These are phyloP conservation scores for Blastobotrys aristatus DNA, from an alignment of 1,139 yeast species.

Conservation along the genomic window DNA sequence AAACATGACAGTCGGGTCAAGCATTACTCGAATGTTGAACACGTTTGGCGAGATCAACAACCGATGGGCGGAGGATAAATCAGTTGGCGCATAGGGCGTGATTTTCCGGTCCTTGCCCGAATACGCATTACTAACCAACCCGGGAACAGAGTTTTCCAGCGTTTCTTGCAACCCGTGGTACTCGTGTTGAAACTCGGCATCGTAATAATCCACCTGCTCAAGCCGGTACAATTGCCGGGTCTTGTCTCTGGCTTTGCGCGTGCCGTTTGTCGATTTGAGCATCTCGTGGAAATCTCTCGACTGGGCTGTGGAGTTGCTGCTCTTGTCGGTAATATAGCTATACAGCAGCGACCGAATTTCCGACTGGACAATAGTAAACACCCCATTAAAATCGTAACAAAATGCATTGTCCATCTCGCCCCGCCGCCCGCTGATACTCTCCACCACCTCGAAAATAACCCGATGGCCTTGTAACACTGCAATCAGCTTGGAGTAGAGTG, in stretches of 20 bases:
- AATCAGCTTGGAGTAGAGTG: slow-evolving; percentile 57
- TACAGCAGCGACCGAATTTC: slow-evolving; percentile 55
- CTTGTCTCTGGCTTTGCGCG: slow-evolving; percentile 16
- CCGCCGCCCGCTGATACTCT: slow-evolving; percentile 30
- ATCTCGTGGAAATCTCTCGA: slow-evolving; percentile 11
- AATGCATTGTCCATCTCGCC: slow-evolving; percentile 18
- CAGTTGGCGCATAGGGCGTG: slow-evolving; percentile 22
- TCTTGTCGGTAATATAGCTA: slow-evolving; percentile 47
- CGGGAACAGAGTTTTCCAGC: slow-evolving; percentile 35
- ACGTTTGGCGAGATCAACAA: slow-evolving; percentile 68
- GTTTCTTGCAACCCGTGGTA: slow-evolving; percentile 25
- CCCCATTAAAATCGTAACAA: slow-evolving; percentile 45
- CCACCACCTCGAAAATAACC: slow-evolving; percentile 54
- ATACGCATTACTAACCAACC: slow-evolving; percentile 30
- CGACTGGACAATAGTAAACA: slow-evolving; percentile 55
- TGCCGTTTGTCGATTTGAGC: slow-evolving; percentile 8
- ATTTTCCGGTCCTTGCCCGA: slow-evolving; percentile 14
- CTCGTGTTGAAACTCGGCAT: slow-evolving; percentile 27
- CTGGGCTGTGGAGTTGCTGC: slow-evolving; percentile 8
- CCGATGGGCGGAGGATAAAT: slow-evolving; percentile 41
- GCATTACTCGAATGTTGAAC: slow-evolving; percentile 74
- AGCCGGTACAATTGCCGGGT: slow-evolving; percentile 24
- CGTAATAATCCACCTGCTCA: slow-evolving; percentile 23
- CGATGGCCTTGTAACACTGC: slow-evolving; percentile 68
- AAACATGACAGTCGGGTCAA: slow-evolving; percentile 57